These are phyloP conservation scores for Capsicum pubescens DNA, from an alignment of 257 asterid genomes.

Conservation along the genomic window DNA sequence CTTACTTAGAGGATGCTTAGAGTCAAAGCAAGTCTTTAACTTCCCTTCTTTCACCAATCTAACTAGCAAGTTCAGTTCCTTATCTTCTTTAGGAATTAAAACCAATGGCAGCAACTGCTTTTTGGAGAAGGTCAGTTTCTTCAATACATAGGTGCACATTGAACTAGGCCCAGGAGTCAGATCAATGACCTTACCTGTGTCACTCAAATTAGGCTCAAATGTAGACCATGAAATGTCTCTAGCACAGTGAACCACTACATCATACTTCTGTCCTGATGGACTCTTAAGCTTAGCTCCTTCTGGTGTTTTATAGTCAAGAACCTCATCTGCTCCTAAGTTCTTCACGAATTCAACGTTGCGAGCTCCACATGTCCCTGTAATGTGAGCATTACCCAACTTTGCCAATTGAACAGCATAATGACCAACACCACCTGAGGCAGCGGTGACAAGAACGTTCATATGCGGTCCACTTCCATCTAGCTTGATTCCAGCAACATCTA, in stretches of 20 bases:
- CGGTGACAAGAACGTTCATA: slow-evolving; percentile 65
- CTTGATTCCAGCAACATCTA: slow-evolving; percentile 52
- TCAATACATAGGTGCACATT: slow-evolving; percentile 57
- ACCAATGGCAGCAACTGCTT: slow-evolving; percentile 55
- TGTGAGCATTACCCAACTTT: slow-evolving; percentile 65
- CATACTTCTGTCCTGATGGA: slow-evolving; percentile 10
- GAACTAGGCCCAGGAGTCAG: slow-evolving; percentile 58
- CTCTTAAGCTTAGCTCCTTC: too few relatives aligned
- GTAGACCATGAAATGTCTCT: slow-evolving; percentile 58
- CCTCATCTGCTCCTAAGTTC: slow-evolving; percentile 77
- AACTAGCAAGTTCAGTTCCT: slow-evolving; percentile 49
- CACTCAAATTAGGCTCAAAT: slow-evolving; percentile 58
- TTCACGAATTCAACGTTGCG: slow-evolving; percentile 59
- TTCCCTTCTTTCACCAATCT: slow-evolving; percentile 62
- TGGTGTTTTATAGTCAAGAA: slow-evolving; percentile 49
- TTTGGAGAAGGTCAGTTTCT: slow-evolving; percentile 58
- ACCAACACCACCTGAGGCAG: slow-evolving; percentile 78
- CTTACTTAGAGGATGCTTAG: slow-evolving; percentile 54
- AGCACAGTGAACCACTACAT: slow-evolving; percentile 67
- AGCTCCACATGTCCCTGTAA: slow-evolving; percentile 73
- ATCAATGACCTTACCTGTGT: slow-evolving; percentile 58
- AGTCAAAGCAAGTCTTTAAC: slow-evolving; percentile 53
- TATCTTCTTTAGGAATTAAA: slow-evolving; percentile 1
- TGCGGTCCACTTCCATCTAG: slow-evolving; percentile 59
- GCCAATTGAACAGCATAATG: slow-evolving; percentile 76